phyloP scores from a whole-genome alignment of 495 filamentous ascomycete species.

The Penicillium roqueforti region DNA sequence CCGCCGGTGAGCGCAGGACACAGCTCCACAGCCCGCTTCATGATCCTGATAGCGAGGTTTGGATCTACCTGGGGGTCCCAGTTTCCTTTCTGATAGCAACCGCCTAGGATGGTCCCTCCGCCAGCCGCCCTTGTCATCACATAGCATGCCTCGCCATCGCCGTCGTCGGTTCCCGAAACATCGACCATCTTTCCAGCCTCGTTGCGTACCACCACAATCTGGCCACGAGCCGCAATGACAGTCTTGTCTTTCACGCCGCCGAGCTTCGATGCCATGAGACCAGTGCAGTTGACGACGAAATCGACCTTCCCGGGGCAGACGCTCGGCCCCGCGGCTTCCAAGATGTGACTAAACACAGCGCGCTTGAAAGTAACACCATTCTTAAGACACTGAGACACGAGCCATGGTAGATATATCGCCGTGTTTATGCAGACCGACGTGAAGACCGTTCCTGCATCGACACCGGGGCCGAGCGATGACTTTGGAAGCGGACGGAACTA shows the following conservation, averaged over 20 bases:
- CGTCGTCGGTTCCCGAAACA: constrained; percentile 69
- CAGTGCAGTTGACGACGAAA: constrained; percentile 76
- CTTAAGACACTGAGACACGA: constrained; percentile 68
- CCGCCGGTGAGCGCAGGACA: constrained; percentile 61
- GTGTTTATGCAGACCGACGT: constrained; percentile 90
- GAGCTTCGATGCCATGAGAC: constrained; percentile 61
- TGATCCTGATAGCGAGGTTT: constrained; percentile 71
- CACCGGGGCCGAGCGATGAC: constrained; percentile 53
- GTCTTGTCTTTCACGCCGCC: constrained; percentile 74
- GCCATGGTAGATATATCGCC: constrained; percentile 80
- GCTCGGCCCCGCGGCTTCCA: constrained; percentile 48
- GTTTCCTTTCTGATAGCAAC: constrained; percentile 68
- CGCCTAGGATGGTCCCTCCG: constrained; percentile 72
- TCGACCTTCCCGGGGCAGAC: constrained; percentile 57
- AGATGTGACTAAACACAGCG: constrained; percentile 57
- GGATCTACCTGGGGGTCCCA: constrained; percentile 76
- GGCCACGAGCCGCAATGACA: constrained; percentile 70
- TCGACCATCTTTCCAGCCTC: constrained; percentile 58
- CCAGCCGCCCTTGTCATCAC: constrained; percentile 76
- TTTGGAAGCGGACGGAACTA: constrained; percentile 37
- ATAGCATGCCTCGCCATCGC: constrained; percentile 66
- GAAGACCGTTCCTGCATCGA: constrained; percentile 66
- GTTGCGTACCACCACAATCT: constrained; percentile 82
- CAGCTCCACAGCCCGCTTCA: constrained; percentile 66
- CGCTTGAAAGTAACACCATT: constrained; percentile 63